Conservation (phyloP, 768 basidiomycete genomes). For the Phaeotremella skinneri region DNA sequence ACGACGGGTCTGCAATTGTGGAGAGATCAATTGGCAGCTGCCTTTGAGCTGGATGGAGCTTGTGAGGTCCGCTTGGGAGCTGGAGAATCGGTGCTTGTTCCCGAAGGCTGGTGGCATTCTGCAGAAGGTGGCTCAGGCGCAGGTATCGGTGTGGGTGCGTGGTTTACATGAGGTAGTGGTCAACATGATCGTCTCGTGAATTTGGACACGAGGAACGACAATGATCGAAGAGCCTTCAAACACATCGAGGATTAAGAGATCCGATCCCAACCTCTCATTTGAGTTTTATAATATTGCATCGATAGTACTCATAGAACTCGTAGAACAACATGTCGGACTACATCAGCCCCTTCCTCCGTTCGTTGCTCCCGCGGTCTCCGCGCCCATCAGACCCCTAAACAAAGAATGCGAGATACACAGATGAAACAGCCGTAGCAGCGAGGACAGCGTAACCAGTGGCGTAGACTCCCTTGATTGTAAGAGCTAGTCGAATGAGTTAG, state of each 20-base stretch:
- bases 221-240: no score
- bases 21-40: constrained; percentile 19
- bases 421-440: constrained; percentile 71
- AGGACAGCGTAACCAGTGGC: constrained; percentile 77
- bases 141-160: constrained; percentile 41
- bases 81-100: constrained; percentile 43
- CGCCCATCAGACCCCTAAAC: constrained; percentile 19
- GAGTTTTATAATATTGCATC: no score
- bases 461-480: constrained; percentile 77
- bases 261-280: no score
- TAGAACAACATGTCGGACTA: constrained; percentile 1
- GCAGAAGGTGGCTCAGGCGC: constrained; percentile 36
- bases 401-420: constrained; percentile 64
- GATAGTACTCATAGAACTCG: no score
- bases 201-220: neutral
- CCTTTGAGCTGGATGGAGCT: constrained; percentile 27
- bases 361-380: neutral
- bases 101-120: constrained; percentile 50
- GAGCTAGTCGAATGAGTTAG: constrained; percentile 59
- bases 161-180: constrained; percentile 34
- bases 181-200: neutral
- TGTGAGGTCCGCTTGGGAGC: constrained; percentile 27
- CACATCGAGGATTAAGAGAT: no score
- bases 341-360: neutral
- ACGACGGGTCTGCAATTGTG: constrained; percentile 19